These are phyloP conservation scores for Annulohypoxylon moriforme DNA, from an alignment of 495 filamentous ascomycete species.

Conservation along the genomic window DNA sequence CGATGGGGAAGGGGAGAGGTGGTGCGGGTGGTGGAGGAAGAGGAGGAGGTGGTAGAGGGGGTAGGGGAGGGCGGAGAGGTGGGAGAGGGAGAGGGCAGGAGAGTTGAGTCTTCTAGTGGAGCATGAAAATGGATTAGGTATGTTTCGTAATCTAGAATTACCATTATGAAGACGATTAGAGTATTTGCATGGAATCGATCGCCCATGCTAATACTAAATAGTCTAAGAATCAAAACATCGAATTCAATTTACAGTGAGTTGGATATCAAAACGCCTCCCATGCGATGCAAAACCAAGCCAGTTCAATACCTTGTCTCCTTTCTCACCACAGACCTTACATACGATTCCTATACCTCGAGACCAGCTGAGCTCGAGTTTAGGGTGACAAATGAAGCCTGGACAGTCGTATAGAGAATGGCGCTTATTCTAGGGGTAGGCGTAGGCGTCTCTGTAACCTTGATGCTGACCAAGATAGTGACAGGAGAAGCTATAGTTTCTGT, in stretches of 20 bases:
- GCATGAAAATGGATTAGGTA: neutral
- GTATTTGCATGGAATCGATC: neutral
- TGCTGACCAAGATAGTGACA: neutral
- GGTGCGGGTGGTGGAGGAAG: slow-evolving; percentile 40
- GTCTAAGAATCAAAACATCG: neutral
- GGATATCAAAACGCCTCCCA: neutral
- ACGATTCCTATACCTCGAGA: neutral
- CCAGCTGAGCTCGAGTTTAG: neutral
- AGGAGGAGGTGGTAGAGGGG: slow-evolving; percentile 26
- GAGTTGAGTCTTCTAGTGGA: neutral
- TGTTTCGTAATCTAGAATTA: neutral
- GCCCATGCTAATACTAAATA: no score
- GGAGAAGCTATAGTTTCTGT: neutral
- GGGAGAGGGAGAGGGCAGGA: slow-evolving; percentile 10
- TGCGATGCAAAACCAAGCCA: neutral
- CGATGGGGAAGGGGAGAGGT: slow-evolving; percentile 58
- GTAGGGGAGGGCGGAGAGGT: slow-evolving; percentile 21
- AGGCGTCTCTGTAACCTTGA: neutral
- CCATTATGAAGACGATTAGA: neutral
- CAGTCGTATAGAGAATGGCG: neutral
- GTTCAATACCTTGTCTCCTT: neutral
- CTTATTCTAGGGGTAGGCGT: neutral
- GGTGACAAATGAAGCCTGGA: neutral
- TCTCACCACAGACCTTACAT: neutral
- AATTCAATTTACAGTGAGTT: neutral